Base-by-base conservation (phyloP, 805 yeast genomes). In the Spencermartinsiella europaea region DNA sequence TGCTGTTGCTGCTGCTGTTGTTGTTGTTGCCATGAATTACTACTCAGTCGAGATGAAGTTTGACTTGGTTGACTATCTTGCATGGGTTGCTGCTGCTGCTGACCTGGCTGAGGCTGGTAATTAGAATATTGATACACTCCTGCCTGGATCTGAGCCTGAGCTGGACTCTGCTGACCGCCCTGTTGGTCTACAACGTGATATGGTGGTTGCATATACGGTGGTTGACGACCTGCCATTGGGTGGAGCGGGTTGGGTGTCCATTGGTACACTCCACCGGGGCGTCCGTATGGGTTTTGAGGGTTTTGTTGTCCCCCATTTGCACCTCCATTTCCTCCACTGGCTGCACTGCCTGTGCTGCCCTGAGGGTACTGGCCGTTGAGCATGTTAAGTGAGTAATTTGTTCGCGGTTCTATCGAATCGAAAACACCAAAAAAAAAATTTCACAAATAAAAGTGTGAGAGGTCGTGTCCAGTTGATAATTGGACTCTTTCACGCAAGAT, bases 1-100 rank as follows among this genome's bases (percentile, higher is more conserved):
- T 31, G 52, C 21, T 34, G 49, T 46, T 49, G 50, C 46, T 45
- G 50, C 44, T 46, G 46, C 47, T 20, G 51, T 46, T 37, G 50
- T 40, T 48, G 58, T 38, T 42, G 54, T 35, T 51, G 60, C 25
- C 42, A 51, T 12, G 31, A 22, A 12, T 7, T 34, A n/a, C 20
- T 15, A n/a, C 20, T 17, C 20, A 34, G 19, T n/a, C 20, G 20
- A 5, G 40, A 15, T 7, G 37, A 8, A n/a, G 37, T 36, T 28
- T 36, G 45, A 42, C 39, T 20, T 17, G 38, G 31, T 38, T 37
- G 43, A 46, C 45, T 21, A 8, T 21, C 48, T 46, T 46, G 52
- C n/a, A n/a, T n/a, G 17, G 27, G 43, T 44, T 45, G 48, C n/a
- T 25, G 48, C 4, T 33, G 46, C 34, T 42, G 46, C 42, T 21